These are phyloP conservation scores for Millerago galiae DNA, from an alignment of 805 yeast species.

Conservation along the genomic window DNA sequence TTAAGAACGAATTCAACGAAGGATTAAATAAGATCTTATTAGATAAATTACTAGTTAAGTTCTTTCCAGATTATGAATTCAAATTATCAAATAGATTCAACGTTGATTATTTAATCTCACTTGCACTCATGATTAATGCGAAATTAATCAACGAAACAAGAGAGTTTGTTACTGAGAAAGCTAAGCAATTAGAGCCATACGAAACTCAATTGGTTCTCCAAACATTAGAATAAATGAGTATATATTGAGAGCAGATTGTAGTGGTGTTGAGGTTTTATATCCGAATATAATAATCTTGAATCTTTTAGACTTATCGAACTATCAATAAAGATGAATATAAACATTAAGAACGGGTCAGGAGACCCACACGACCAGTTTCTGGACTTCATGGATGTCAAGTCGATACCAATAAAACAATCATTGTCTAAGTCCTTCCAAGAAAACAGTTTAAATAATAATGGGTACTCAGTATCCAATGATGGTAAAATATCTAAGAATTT, in stretches of 20 bases:
- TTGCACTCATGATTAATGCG: conserved; percentile 13
- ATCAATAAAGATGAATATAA: neutral
- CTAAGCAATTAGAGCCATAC: conserved; percentile 11
- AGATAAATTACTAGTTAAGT: conserved; percentile 21
- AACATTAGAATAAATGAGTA: no score
- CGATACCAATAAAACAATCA: conserved; percentile 23
- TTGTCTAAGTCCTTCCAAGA: conserved; percentile 21
- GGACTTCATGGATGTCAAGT: conserved; percentile 10
- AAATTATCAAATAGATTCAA: neutral
- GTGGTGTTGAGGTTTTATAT: neutral
- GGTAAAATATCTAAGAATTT: conserved; percentile 17
- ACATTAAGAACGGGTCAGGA: conserved; percentile 2
- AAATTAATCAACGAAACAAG: no score
- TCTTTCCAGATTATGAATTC: conserved; percentile 16
- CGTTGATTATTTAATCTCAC: conserved; percentile 12
- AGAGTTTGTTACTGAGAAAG: neutral
- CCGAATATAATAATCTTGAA: no score
- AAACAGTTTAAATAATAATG: neutral
- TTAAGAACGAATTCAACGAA: conserved; percentile 16
- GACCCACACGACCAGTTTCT: conserved; percentile 8
- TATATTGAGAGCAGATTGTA: no score
- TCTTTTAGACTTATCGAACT: no score
- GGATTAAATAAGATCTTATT: conserved; percentile 20
- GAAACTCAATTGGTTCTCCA: conserved; percentile 1
- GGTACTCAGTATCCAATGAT: conserved; percentile 10